phyloP scores from a whole-genome alignment of 148 eudicot genomes.

The Spergularia marina region DNA sequence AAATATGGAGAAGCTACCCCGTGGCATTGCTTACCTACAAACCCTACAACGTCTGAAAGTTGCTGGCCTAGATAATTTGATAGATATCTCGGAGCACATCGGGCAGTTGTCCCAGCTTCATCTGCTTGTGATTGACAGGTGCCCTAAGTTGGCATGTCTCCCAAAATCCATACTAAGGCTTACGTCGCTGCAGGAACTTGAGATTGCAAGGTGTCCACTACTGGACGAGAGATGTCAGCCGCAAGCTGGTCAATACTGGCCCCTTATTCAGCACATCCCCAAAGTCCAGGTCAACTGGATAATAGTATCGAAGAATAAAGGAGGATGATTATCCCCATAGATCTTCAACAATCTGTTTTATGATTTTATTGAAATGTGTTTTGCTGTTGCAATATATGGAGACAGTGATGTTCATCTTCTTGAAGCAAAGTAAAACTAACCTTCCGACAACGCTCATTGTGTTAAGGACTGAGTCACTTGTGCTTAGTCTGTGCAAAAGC shows the following conservation, averaged over 20 bases:
- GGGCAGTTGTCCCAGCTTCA: neutral
- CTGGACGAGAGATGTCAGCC: neutral
- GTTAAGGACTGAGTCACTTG: no score
- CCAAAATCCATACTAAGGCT: constrained; percentile 4
- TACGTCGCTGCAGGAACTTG: neutral
- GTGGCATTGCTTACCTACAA: neutral
- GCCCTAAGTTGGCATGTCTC: neutral
- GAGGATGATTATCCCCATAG: no score
- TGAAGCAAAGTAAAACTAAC: no score
- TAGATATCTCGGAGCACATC: neutral
- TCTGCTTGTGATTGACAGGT: neutral
- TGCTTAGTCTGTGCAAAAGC: no score
- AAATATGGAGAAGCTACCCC: neutral
- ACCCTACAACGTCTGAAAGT: neutral
- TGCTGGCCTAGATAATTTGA: neutral
- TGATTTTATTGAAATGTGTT: no score
- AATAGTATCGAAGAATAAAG: no score
- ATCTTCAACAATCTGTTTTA: no score
- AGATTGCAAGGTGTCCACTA: neutral
- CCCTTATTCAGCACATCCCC: neutral
- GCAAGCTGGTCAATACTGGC: constrained; percentile 15
- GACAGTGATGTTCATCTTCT: no score
- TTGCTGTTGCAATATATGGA: no score
- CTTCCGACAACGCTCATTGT: no score
- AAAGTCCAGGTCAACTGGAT: no score